phyloP scores from a whole-genome alignment of 1,284 basidiomycete species.

The Cryptococcus sp. region DNA sequence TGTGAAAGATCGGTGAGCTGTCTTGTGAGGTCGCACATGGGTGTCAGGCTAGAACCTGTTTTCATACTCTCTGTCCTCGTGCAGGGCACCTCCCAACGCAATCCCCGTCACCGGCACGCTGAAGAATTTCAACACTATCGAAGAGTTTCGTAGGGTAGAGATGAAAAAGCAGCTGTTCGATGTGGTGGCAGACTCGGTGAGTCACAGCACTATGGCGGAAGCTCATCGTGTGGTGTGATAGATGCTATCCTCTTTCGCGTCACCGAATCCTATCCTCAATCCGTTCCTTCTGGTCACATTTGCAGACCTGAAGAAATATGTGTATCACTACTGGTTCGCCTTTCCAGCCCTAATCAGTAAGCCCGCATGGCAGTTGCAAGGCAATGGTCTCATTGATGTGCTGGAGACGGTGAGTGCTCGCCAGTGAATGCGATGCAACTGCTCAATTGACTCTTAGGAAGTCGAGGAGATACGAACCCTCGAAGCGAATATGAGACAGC shows the following conservation, averaged over 20 bases:
- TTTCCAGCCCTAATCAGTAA: conserved; percentile 88
- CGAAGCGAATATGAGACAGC: background rate
- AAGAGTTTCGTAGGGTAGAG: conserved; percentile 88
- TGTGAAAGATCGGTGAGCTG: conserved; percentile 27
- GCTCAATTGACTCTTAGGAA: conserved; percentile 41
- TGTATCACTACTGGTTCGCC: conserved; percentile 96
- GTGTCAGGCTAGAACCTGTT: too few relatives aligned
- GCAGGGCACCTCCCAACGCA: conserved; percentile 56
- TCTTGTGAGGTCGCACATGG: background rate
- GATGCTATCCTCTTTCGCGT: conserved; percentile 41
- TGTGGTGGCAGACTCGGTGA: conserved; percentile 64
- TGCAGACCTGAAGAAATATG: conserved; percentile 97
- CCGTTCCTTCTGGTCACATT: conserved; percentile 88
- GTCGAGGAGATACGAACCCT: conserved; percentile 25
- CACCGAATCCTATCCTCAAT: conserved; percentile 59
- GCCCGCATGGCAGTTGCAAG: conserved; percentile 77
- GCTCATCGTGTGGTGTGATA: conserved; percentile 8
- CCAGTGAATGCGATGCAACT: background rate
- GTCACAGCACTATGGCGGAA: conserved; percentile 18
- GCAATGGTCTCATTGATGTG: too few relatives aligned
- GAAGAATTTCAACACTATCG: conserved; percentile 95
- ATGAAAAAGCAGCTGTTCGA: conserved; percentile 79
- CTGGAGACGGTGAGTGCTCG: too few relatives aligned
- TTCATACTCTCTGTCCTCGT: background rate
- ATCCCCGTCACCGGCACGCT: conserved; percentile 65